A percentile compares a stretch with the other conserved stretches of the same genome.
Conservation (phyloP, 306 rosid species). For the Biancaea sappan region DNA sequence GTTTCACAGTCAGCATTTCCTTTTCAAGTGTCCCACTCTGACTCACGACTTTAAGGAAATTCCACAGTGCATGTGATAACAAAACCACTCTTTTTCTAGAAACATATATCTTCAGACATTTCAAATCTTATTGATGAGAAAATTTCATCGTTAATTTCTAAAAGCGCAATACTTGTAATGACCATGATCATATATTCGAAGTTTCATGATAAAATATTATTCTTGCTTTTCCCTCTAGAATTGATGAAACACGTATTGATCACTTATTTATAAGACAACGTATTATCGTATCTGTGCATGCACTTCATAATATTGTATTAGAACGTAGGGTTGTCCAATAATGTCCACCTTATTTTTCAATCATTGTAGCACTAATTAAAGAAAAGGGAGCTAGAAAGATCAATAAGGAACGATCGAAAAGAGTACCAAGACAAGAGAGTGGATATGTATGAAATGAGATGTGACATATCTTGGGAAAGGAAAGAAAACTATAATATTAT, state of each 20-base stretch:
- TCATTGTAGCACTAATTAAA: slow-evolving; percentile 36
- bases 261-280: not conserved
- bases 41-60: not conserved
- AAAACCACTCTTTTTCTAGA: slow-evolving; percentile 14
- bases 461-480: not conserved
- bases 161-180: too few species aligned
- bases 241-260: too few species aligned
- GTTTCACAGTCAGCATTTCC: not conserved
- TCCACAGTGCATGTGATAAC: slow-evolving; percentile 11
- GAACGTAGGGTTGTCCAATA: slow-evolving; percentile 9
- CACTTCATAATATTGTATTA: not conserved
- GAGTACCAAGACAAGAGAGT: slow-evolving; percentile 18
- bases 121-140: too few species aligned
- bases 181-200: too few species aligned
- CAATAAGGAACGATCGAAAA: not conserved
- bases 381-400: slow-evolving; percentile 12
- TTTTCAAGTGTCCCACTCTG: slow-evolving; percentile 3
- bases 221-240: too few species aligned
- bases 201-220: too few species aligned
- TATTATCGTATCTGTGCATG: not conserved
- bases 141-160: too few species aligned
- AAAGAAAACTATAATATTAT: not conserved
- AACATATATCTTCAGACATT: not conserved
- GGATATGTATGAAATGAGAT: slow-evolving; percentile 11
- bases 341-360: slow-evolving; percentile 32